Conservation (phyloP, 495 filamentous ascomycete genomes). For the Cercophora scortea region DNA sequence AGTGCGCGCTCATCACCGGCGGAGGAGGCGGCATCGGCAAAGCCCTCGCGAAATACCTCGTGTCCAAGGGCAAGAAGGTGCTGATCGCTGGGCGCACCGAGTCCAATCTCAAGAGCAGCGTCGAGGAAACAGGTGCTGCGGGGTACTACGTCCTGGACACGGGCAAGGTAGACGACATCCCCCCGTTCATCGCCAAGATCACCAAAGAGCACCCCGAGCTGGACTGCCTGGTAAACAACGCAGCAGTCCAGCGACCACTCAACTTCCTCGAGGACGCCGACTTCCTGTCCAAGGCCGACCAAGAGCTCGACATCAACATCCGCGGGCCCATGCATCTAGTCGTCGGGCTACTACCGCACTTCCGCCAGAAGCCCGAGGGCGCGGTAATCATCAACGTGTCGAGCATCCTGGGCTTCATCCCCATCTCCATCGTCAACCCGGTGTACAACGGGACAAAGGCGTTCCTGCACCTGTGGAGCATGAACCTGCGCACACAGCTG, state of each 20-base stretch:
- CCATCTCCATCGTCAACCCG: constrained; percentile 36
- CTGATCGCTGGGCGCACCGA: constrained; percentile 41
- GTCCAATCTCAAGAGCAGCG: constrained; percentile 27
- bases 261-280: constrained; percentile 18
- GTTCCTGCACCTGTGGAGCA: constrained; percentile 40
- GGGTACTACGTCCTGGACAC: constrained; percentile 39
- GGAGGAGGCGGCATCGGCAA: constrained; percentile 41
- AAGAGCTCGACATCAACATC: constrained; percentile 43
- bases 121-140: constrained; percentile 28
- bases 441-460: constrained; percentile 44
- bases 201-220: constrained; percentile 35
- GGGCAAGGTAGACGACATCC: constrained; percentile 23
- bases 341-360: constrained; percentile 32
- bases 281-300: constrained; percentile 32
- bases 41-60: constrained; percentile 33
- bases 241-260: constrained; percentile 23
- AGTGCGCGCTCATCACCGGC: constrained; percentile 37
- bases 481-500: constrained; percentile 39
- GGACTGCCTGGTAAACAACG: constrained; percentile 40
- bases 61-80: constrained; percentile 34
- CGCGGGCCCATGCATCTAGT: constrained; percentile 42
- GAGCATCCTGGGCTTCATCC: constrained; percentile 36
- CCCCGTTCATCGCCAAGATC: constrained; percentile 27
- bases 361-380: constrained; percentile 17
- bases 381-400: constrained; percentile 40